These are phyloP conservation scores for Ogataea saltuana DNA, from an alignment of 805 yeast genomes.

Conservation along the genomic window DNA sequence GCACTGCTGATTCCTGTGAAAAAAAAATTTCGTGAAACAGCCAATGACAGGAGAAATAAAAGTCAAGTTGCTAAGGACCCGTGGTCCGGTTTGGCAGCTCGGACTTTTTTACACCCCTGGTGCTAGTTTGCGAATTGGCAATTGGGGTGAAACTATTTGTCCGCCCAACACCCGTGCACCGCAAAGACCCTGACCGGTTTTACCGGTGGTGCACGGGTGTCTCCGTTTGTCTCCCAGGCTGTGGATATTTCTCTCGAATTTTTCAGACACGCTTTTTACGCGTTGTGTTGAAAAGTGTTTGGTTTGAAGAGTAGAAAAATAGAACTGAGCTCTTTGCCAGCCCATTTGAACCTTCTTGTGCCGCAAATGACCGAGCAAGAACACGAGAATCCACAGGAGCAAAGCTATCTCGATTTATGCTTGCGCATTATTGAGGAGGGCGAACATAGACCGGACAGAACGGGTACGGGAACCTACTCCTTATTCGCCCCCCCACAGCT, in stretches of 20 bases:
- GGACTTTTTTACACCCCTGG: constrained; percentile 7
- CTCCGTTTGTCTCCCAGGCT: background rate
- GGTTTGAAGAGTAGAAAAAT: too few relatives aligned
- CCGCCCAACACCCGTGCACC: background rate
- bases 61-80: constrained; percentile 17
- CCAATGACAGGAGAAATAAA: constrained; percentile 25
- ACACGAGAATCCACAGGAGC: constrained; percentile 50
- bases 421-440: constrained; percentile 76
- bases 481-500: constrained; percentile 96
- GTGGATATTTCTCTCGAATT: background rate
- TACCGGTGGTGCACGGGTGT: constrained; percentile 15
- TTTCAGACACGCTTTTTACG: constrained; percentile 1
- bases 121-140: constrained; percentile 7
- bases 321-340: too few relatives aligned
- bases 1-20: background rate
- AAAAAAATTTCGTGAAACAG: constrained; percentile 15
- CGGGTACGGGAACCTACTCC: constrained; percentile 94
- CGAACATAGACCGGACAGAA: constrained; percentile 90
- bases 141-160: constrained; percentile 7
- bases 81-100: constrained; percentile 1
- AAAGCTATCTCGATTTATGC: constrained; percentile 84
- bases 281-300: too few relatives aligned
- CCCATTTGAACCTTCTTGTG: too few relatives aligned
- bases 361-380: constrained; percentile 2
- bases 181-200: too few relatives aligned